Evolutionary conservation across 139 green algal genomes (phyloP), one percentile per base, ranked within the genome.

Genomic region (Pedinophyceae sp.): DNA sequence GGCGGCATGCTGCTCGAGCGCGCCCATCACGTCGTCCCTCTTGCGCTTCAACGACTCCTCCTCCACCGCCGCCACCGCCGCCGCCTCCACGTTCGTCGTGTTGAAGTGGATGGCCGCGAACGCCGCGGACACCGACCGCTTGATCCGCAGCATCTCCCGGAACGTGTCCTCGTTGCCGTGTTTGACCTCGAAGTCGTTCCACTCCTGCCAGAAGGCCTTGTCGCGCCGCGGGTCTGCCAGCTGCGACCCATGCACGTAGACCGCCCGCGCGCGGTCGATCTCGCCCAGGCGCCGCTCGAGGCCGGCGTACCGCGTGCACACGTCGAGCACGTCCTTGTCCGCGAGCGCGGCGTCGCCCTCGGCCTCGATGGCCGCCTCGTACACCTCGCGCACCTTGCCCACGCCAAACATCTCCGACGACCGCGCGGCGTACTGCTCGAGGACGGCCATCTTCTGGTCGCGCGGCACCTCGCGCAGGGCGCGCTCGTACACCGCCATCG

Each of bases 91-190:
- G 30, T 75, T 63, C 26, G 83, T 68, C n/a, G 81, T 81, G 58
- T 89, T 92, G 73, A 84, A 93, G 63, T 88, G 78, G 28, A 71
- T 71, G 66, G 88, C 70, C 41, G 61, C 76, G 69, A 81, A 94
- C 53, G 73, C 75, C 3, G 91, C 81, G 1, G 66, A 65, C 30
- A 93, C 87, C 16, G 62, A 85, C 50, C 90, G 70, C 70, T 93
- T 93, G 61, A 98, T 92, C 27, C 92, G 79, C 66, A 96, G 77
- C 92, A 99, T 99, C 64, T 99, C 92, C 27, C 83, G 69, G 72
- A 92, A 93, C 6, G 92, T 97, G 69, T 97, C 86, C 68, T 94
- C 85, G 55, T 94, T 93, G 60, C 87, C 87, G 57, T 91, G 74
- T 47, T 64, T 58, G 23, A 89, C 80, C 76, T 97, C 87, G 62